These are phyloP conservation scores for Thelephora ganbajun DNA, from an alignment of 768 basidiomycete genomes.

Conservation along the genomic window DNA sequence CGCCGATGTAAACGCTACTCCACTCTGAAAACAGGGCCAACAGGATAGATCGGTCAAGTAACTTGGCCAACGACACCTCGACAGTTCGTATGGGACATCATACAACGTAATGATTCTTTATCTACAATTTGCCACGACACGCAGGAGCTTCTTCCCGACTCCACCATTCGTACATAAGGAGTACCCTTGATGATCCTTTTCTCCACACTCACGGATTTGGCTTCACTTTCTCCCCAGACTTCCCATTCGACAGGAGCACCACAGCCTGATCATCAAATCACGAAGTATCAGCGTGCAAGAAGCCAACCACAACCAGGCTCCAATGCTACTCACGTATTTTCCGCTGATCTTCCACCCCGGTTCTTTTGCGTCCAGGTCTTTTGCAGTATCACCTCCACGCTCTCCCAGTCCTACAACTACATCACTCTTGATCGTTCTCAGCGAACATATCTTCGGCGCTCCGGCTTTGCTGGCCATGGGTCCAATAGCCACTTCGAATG, in stretches of 20 bases:
- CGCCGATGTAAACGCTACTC: too few species aligned
- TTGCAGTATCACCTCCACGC: conserved; percentile 54
- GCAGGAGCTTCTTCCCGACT: too few species aligned
- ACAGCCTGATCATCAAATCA: conserved; percentile 43
- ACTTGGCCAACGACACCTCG: too few species aligned
- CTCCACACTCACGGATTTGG: too few species aligned
- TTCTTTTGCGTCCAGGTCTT: conserved; percentile 70
- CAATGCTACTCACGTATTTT: conserved; percentile 63
- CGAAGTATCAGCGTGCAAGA: background rate
- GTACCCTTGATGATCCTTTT: too few species aligned
- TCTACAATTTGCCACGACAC: too few species aligned
- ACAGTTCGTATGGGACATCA: too few species aligned
- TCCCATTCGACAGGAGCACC: conserved; percentile 75
- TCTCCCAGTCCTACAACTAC: conserved; percentile 79
- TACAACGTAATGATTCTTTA: too few species aligned
- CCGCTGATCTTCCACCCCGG: conserved; percentile 96
- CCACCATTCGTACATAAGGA: too few species aligned
- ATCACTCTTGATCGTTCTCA: conserved; percentile 91
- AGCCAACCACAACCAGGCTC: background rate
- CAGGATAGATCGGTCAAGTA: too few species aligned
- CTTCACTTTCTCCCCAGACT: conserved; percentile 70
- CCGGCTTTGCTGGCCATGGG: conserved; percentile 83
- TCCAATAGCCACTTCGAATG: conserved; percentile 84
- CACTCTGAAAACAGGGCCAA: too few species aligned
- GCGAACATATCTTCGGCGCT: conserved; percentile 72